Conservation (phyloP, 2,329 filamentous ascomycete species). For the Aspergillus oerlinghausenensis region DNA sequence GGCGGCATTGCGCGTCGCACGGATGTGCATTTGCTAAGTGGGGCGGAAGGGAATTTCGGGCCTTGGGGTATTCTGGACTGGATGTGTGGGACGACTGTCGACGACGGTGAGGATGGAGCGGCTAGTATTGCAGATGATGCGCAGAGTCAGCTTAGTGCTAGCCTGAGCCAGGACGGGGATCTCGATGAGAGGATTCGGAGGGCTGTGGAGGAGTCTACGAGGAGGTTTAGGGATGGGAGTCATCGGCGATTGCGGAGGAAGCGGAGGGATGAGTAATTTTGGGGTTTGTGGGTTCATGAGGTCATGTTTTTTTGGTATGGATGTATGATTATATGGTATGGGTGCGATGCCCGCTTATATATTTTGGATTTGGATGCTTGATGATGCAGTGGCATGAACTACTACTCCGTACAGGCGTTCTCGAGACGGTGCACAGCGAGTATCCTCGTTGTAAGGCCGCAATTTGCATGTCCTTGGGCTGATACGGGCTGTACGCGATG, state of each 20-base stretch:
- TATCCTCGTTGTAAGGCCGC: not conserved
- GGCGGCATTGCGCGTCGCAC: constrained; percentile 54
- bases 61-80: constrained; percentile 45
- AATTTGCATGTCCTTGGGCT: not conserved
- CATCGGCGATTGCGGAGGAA: constrained; percentile 12
- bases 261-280: constrained; percentile 6
- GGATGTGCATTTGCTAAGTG: constrained; percentile 51
- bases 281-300: not conserved
- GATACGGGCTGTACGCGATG: constrained; percentile 3
- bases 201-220: constrained; percentile 28
- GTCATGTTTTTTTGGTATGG: not conserved
- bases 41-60: constrained; percentile 44
- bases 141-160: constrained; percentile 17
- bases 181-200: constrained; percentile 28
- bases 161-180: constrained; percentile 26
- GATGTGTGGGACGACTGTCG: constrained; percentile 37
- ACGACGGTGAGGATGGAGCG: constrained; percentile 47
- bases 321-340: not conserved
- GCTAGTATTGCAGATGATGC: constrained; percentile 28
- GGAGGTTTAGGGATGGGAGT: constrained; percentile 20
- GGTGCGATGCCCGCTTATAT: not conserved
- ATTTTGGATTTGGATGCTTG: not conserved
- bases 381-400: not conserved
- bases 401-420: not conserved
- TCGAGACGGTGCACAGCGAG: not conserved